phyloP scores from a whole-genome alignment of 2,329 filamentous ascomycete genomes.

The Xylariaceae sp. region DNA sequence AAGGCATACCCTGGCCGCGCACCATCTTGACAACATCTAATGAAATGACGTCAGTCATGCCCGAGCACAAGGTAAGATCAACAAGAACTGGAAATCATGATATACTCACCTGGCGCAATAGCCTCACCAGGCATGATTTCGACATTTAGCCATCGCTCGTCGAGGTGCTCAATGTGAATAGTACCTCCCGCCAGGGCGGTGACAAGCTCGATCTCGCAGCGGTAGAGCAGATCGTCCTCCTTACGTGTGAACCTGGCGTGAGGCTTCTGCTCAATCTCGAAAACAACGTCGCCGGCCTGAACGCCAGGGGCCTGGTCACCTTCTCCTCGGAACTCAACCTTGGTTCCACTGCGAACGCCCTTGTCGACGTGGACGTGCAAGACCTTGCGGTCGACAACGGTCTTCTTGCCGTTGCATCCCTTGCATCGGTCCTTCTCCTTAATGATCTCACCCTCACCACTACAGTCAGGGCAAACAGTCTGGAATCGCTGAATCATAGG shows the following conservation, averaged over 20 bases:
- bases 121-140: slow-evolving; percentile 92
- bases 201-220: slow-evolving; percentile 90
- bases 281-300: slow-evolving; percentile 91
- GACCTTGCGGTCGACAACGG: slow-evolving; percentile 92
- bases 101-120: slow-evolving; percentile 73
- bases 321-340: slow-evolving; percentile 95
- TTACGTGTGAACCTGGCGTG: slow-evolving; percentile 91
- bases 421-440: slow-evolving; percentile 98
- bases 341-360: slow-evolving; percentile 88
- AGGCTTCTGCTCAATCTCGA: slow-evolving; percentile 99
- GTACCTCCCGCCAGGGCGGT: slow-evolving; percentile 89
- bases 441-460: slow-evolving; percentile 94
- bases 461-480: slow-evolving; percentile 96
- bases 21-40: slow-evolving; percentile 87
- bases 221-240: slow-evolving; percentile 92
- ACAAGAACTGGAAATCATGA: neutral
- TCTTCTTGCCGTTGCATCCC: slow-evolving; percentile 95
- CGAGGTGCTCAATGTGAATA: slow-evolving; percentile 91
- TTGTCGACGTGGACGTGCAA: slow-evolving; percentile 96
- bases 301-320: slow-evolving; percentile 94
- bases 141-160: slow-evolving; percentile 93
- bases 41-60: slow-evolving; percentile 21
- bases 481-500: slow-evolving; percentile 99
- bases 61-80: neutral
- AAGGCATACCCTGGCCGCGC: slow-evolving; percentile 96